Percentiles rank a stretch among this genome's conserved stretches.
phyloP scores from a whole-genome alignment of 768 basidiomycete genomes.

The Tricholoma sp. region DNA sequence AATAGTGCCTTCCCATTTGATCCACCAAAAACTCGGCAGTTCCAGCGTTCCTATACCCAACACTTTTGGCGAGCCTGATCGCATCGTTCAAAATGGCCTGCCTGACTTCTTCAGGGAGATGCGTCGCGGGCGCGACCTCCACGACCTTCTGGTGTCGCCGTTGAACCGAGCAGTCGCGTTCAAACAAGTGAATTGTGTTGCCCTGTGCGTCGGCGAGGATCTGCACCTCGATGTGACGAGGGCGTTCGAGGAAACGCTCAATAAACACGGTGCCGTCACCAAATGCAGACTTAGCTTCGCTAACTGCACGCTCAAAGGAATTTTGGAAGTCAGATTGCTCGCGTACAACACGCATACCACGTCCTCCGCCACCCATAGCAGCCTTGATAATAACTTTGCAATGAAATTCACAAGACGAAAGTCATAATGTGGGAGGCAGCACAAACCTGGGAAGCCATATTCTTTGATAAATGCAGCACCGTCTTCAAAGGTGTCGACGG shows the following conservation, averaged over 20 bases:
- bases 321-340: slow-evolving; percentile 89
- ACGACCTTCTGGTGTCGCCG: slow-evolving; percentile 98
- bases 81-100: slow-evolving; percentile 87
- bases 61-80: slow-evolving; percentile 90
- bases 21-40: slow-evolving; percentile 99
- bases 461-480: slow-evolving; percentile 90
- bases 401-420: slow-evolving; percentile 3
- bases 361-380: slow-evolving; percentile 97
- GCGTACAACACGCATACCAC: slow-evolving; percentile 98
- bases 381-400: slow-evolving; percentile 93
- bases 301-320: slow-evolving; percentile 87
- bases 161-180: slow-evolving; percentile 99
- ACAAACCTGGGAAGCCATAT: slow-evolving; percentile 86
- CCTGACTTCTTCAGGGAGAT: slow-evolving; percentile 86
- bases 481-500: slow-evolving; percentile 74
- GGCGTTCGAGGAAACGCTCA: slow-evolving; percentile 94
- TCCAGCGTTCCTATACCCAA: slow-evolving; percentile 94
- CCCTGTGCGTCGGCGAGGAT: slow-evolving; percentile 86
- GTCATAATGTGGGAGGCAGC: neutral
- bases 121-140: slow-evolving; percentile 95
- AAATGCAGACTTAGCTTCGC: slow-evolving; percentile 94
- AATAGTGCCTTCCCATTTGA: slow-evolving; percentile 93
- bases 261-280: slow-evolving; percentile 99
- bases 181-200: slow-evolving; percentile 96
- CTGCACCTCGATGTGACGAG: slow-evolving; percentile 97